Base-by-base conservation (phyloP, 2,329 filamentous ascomycete species). In the Fusarium lateritium region DNA sequence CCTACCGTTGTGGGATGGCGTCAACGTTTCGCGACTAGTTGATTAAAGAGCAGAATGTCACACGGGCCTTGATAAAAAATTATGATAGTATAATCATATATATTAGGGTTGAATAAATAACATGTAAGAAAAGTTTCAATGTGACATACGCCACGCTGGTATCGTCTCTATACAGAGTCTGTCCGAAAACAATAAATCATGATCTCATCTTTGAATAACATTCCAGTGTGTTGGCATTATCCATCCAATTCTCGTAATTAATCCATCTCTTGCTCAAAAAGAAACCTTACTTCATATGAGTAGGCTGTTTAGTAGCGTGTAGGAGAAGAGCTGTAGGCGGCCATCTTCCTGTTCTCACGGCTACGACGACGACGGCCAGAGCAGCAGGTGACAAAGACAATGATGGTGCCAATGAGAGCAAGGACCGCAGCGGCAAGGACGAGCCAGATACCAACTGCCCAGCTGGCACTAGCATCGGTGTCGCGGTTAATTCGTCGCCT, bases 371-470 rank as follows among this genome's bases (percentile, higher is more conserved):
- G 70, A n/a, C 86, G 79, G 10, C 82, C 80, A 56, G 83, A 83
- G 79, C 85, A 90, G 83, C 88, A 91, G 8, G 87, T 88, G 69
- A 90, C 80, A 71, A 91, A 85, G 58, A 91, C 83, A 50, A 91
- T 70, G 54, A 88, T 65, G 21, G 85, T 84, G 10, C 83, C 89
- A 26, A 90, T 60, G 53, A 91, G 82, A 21, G 84, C 79, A 70
- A 83, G 82, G 62, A 89, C 79, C 65, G 86, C 86, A 3, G 85
- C 84, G 9, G 79, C 88, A 15, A 91, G 80, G 2, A 86, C 77
- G 11, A 86, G 86, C 89, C 89, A 92, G 42, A 89, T 83, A 17
- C 82, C 89, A 5, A 81, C 73, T 33, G 84, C 83, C 78, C 83
- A 92, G 42, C 76, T 73, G 22, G 89, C 88, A 19, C 72, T 75